A percentile compares a stretch with the other conserved stretches of the same genome.
These are phyloP conservation scores for Phytophthora litchii DNA, from an alignment of 352 stramenopile species.

Conservation along the genomic window DNA sequence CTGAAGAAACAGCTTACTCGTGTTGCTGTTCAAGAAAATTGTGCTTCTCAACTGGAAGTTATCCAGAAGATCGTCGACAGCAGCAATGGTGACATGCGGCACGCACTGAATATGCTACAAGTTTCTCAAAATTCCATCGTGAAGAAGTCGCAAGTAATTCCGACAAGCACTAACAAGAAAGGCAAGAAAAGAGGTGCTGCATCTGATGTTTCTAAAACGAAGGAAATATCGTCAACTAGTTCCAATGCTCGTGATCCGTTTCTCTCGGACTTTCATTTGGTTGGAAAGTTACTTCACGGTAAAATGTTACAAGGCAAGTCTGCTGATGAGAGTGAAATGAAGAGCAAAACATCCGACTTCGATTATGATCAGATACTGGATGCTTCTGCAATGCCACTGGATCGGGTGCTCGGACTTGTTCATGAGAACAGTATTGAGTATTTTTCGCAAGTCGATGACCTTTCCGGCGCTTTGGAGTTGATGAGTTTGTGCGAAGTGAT, in stretches of 20 bases:
- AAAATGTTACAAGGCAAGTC: constrained; percentile 47
- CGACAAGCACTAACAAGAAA: constrained; percentile 15
- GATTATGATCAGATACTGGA: constrained; percentile 63
- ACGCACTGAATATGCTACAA: constrained; percentile 84
- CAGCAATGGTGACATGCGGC: constrained; percentile 78
- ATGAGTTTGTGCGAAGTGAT: constrained; percentile 77
- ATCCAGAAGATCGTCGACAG: constrained; percentile 61
- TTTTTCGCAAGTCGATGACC: constrained; percentile 79
- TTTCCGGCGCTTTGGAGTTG: constrained; percentile 60
- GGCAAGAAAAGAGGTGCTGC: constrained; percentile 6
- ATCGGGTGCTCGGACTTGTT: constrained; percentile 67
- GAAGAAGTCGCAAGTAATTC: constrained; percentile 7
- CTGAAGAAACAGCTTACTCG: constrained; percentile 73
- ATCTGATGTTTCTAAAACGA: constrained; percentile 1
- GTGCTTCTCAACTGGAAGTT: constrained; percentile 32
- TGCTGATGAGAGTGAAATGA: constrained; percentile 8
- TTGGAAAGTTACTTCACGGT: constrained; percentile 81
- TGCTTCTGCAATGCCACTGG: constrained; percentile 55
- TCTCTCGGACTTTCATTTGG: constrained; percentile 79
- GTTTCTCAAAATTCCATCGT: constrained; percentile 31
- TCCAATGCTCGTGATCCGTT: constrained; percentile 64
- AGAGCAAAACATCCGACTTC: constrained; percentile 11
- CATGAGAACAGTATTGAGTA: constrained; percentile 77
- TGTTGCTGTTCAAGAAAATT: constrained; percentile 46
- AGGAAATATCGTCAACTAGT: constrained; percentile 3